These are phyloP conservation scores for Seiridium cupressi DNA, from an alignment of 2,329 filamentous ascomycete species.

Conservation along the genomic window DNA sequence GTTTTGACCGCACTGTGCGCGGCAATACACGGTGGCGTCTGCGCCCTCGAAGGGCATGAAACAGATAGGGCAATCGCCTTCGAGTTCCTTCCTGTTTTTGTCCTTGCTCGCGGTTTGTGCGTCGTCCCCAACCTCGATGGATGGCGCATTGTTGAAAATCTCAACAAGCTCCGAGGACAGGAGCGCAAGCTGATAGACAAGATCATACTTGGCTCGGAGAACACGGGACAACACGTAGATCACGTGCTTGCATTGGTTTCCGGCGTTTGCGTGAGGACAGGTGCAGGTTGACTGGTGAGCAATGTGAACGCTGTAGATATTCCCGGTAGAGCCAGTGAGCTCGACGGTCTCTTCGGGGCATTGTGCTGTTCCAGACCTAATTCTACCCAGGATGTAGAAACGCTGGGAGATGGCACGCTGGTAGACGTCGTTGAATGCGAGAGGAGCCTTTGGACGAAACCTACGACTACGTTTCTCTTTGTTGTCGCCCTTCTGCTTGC, in stretches of 20 bases:
- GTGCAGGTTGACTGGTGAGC: conserved; percentile 49
- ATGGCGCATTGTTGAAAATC: conserved; percentile 55
- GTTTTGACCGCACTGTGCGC: conserved; percentile 52
- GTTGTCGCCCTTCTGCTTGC: conserved; percentile 1
- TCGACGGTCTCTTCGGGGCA: conserved; percentile 52
- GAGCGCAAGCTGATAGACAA: conserved; percentile 63
- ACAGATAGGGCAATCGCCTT: conserved; percentile 59
- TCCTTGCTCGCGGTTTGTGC: conserved; percentile 15
- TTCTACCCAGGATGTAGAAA: conserved; percentile 45
- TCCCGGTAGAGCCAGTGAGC: conserved; percentile 63
- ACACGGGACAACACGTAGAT: conserved; percentile 61
- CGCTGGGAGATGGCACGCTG: conserved; percentile 10
- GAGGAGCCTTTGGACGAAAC: conserved; percentile 3
- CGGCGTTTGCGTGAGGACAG: conserved; percentile 52
- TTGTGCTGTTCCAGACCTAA: conserved; percentile 28
- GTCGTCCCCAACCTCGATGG: conserved; percentile 36
- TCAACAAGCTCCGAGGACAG: conserved; percentile 56
- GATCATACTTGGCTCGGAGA: conserved; percentile 52
- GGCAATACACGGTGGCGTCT: conserved; percentile 48
- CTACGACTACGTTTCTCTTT: conserved; percentile 11
- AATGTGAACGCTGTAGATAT: conserved; percentile 60
- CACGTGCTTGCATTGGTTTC: conserved; percentile 65
- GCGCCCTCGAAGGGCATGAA: conserved; percentile 43
- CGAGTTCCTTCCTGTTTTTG: conserved; percentile 45
- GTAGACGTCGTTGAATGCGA: background rate